Percentiles rank a stretch among this genome's conserved stretches.
phyloP scores from a whole-genome alignment of 768 basidiomycete species.

The Suillus fuscotomentosus region DNA sequence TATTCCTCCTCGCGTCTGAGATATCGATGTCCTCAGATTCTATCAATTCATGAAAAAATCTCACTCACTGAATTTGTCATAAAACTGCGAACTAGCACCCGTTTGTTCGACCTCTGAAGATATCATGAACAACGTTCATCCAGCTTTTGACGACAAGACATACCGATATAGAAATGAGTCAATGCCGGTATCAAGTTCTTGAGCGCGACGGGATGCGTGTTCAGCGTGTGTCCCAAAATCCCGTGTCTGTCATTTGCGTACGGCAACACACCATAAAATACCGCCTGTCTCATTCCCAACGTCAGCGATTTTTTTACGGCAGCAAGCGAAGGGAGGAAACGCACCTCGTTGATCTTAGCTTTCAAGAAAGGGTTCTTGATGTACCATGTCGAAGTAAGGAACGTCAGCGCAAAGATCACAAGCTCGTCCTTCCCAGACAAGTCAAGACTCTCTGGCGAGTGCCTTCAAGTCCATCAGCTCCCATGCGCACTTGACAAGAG shows the following conservation, averaged over 20 bases:
- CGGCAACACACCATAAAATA: slow-evolving; percentile 71
- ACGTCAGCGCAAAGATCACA: slow-evolving; percentile 84
- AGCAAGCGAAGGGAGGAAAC: slow-evolving; percentile 14
- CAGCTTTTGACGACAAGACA: slow-evolving; percentile 17
- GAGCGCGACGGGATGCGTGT: slow-evolving; percentile 80
- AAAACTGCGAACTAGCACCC: slow-evolving; percentile 97
- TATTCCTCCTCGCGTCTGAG: slow-evolving; percentile 73
- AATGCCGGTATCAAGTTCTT: slow-evolving; percentile 88
- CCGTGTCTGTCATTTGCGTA: slow-evolving; percentile 67
- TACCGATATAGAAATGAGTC: slow-evolving; percentile 94
- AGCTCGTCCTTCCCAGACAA: slow-evolving; percentile 84
- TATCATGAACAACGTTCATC: slow-evolving; percentile 1
- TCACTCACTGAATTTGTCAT: slow-evolving; percentile 91
- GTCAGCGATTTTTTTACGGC: background rate
- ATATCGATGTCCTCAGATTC: slow-evolving; percentile 10
- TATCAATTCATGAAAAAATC: slow-evolving; percentile 1
- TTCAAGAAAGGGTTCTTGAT: slow-evolving; percentile 99
- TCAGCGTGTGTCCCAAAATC: slow-evolving; percentile 79
- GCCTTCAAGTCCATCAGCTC: slow-evolving; percentile 32
- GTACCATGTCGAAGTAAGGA: slow-evolving; percentile 92
- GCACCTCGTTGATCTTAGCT: slow-evolving; percentile 90
- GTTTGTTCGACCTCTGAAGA: slow-evolving; percentile 91
- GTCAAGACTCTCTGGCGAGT: slow-evolving; percentile 78
- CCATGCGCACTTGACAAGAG: background rate
- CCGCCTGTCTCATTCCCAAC: slow-evolving; percentile 43